These are phyloP conservation scores for Chondrus crispus DNA, from an alignment of 23 red algal genomes.

Conservation along the genomic window DNA sequence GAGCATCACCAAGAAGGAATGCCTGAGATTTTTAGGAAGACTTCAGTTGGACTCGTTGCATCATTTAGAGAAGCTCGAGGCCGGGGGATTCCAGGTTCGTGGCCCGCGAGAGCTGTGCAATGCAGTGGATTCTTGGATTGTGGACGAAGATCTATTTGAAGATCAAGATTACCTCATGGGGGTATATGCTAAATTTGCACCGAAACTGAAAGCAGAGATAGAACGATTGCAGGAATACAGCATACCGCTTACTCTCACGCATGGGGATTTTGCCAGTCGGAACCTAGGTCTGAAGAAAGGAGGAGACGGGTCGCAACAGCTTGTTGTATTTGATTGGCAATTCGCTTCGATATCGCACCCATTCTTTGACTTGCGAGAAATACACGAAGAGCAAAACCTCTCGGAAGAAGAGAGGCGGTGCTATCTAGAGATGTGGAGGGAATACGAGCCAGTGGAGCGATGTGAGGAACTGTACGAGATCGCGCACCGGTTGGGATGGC, in stretches of 20 bases:
- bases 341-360: not conserved
- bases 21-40: not conserved
- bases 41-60: not conserved
- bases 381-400: not conserved
- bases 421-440: not conserved
- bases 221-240: not conserved
- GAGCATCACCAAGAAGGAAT: not conserved
- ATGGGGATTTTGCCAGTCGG: not conserved
- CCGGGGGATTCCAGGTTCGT: not conserved
- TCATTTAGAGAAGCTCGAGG: not conserved
- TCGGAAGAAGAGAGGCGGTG: not conserved
- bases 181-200: not conserved
- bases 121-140: not conserved
- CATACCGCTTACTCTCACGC: not conserved
- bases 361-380: constrained; percentile 11
- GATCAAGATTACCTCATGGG: not conserved
- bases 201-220: not conserved
- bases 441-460: not conserved
- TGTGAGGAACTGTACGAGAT: not conserved
- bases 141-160: not conserved
- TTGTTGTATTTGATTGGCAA: not conserved
- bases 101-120: not conserved
- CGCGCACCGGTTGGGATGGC: not conserved
- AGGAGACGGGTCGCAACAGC: not conserved
- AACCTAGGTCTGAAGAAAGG: not conserved